These are phyloP conservation scores for Pseudogymnoascus sp. DNA, from an alignment of 2,329 filamentous ascomycete species.

Conservation along the genomic window DNA sequence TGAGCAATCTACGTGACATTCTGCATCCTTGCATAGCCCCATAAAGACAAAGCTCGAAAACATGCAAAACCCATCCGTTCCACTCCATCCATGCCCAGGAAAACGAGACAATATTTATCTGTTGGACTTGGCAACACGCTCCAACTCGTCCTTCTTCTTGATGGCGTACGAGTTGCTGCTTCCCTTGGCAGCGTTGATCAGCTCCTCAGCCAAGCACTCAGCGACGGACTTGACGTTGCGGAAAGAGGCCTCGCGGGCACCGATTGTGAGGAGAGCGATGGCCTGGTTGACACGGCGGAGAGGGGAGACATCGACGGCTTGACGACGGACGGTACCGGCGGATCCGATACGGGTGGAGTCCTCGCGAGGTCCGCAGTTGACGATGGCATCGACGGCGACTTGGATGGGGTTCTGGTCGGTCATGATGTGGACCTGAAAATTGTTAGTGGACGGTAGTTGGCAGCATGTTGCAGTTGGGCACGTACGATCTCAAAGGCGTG, in stretches of 20 bases:
- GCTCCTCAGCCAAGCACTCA: slow-evolving; percentile 98
- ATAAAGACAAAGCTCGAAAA: slow-evolving; percentile 29
- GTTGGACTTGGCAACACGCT: slow-evolving; percentile 99
- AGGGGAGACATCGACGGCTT: slow-evolving; percentile 99
- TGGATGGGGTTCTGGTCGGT: slow-evolving; percentile 99
- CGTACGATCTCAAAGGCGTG: slow-evolving; percentile 99
- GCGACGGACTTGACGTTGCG: slow-evolving; percentile 99
- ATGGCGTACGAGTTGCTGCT: slow-evolving; percentile 99
- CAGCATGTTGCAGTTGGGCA: slow-evolving; percentile 30
- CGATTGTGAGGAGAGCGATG: slow-evolving; percentile 96
- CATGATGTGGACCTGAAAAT: slow-evolving; percentile 92
- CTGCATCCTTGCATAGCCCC: slow-evolving; percentile 29
- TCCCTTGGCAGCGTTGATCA: slow-evolving; percentile 99
- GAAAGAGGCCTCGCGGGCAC: slow-evolving; percentile 98
- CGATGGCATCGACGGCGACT: slow-evolving; percentile 97
- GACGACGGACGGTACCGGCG: slow-evolving; percentile 98
- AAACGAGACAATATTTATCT: slow-evolving; percentile 63
- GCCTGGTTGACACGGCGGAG: slow-evolving; percentile 99
- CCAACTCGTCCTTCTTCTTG: slow-evolving; percentile 99
- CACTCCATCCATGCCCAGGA: slow-evolving; percentile 26
- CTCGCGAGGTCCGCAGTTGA: slow-evolving; percentile 99
- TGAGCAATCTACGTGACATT: slow-evolving; percentile 30
- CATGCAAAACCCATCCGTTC: slow-evolving; percentile 14
- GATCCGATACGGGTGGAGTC: slow-evolving; percentile 99
- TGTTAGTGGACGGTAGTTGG: slow-evolving; percentile 20